Base-by-base conservation (phyloP, 106 monocot species). In the Dactylorhiza incarnata region DNA sequence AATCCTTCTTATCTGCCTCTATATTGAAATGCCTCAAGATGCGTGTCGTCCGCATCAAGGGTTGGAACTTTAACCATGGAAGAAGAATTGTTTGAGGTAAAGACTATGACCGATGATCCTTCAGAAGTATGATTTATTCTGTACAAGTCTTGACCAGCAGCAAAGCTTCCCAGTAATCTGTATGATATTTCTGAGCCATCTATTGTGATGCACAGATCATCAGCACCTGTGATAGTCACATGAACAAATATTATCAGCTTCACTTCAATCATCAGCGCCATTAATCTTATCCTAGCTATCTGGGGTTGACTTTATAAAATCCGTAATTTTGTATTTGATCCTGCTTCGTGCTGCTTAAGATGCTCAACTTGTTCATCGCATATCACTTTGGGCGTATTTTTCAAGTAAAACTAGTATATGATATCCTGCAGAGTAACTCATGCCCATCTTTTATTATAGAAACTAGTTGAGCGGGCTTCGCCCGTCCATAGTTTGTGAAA, bases 151-250 rank as follows among this genome's bases (percentile, higher is more conserved):
- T 87, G 88, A 10, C 91, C 94, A 7, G 94, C 89, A 71, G 85
- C 89, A 84, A 91, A 91, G 74, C 85, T 87, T 11, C 94, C 94
- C 17, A 94, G 78, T 20, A 94, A 75, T 66, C 86, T 86, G 82
- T 94, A 94, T 11, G 94, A 94, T 51, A 81, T 83, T 71, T 90
- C 86, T 0, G 94, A 94, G 26, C 91, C 94, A 80, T 89, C 94
- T 87, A 94, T 89, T 71, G 89, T 55, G 22, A 91, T 13, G 74
- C 94, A 91, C 9, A 94, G 24, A 65, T 94, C 91, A 45, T 91
- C 78, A 53, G 83, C 73, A 76, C 92, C 92, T 93, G 85, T 23
- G 80, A 75, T 3, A 78, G 26, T 17, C 54, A 15, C 13, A 14
- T 12, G 17, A 14, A 16, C 20, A 26, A 23, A 54, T 6, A 49